Evolutionary conservation across 192 early-diverging fungal genomes (phyloP), one percentile per base, ranked within the genome.

Genomic region (Gryganskiella cystojenkinii): DNA sequence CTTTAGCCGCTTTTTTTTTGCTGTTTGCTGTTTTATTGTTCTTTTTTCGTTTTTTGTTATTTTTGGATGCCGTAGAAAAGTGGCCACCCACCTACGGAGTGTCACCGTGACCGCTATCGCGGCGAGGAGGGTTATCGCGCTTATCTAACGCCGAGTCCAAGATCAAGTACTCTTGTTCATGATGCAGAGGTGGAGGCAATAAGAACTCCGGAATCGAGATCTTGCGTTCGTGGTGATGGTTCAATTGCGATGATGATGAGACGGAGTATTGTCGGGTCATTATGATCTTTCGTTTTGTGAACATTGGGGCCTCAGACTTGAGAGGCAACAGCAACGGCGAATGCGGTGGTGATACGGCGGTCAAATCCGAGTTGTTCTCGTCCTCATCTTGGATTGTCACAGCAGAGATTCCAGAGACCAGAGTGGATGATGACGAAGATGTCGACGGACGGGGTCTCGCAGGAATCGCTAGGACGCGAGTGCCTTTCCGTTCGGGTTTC

Each of bases 181-280:
- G 59, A 53, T 67, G 59, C 28, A 56, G 33, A 0, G 64, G 64
- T 2, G 65, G 72, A 0, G 72, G 72, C 20, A 76, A 44, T 51
- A 76, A 40, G 60, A 67, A 76, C 4, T 76, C 72, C 10, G 72
- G 72, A 37, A 76, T 67, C 24, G 72, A 76, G 3, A 76, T 67
- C 65, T 57, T 67, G 24, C 72, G 57, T 35, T 76, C 72, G 34
- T 67, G 72, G 19, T 57, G 64, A 11, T 33, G 43, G 8, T n/a
- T n/a, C n/a, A n/a, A n/a, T n/a, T n/a, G n/a, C n/a, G n/a, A n/a
- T 27, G 50, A 52, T 22, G 33, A 4, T 42, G 6, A 24, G 57
- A 30, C 19, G 50, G 22, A 50, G 49, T 3, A 37, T 30, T 13
- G 40, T 13, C 8, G 35, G 43, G 4, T 66, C 11, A 11, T 42